Evolutionary conservation across 805 yeast genomes (phyloP).

Genomic region (Crinitomyces ghanaensis): DNA sequence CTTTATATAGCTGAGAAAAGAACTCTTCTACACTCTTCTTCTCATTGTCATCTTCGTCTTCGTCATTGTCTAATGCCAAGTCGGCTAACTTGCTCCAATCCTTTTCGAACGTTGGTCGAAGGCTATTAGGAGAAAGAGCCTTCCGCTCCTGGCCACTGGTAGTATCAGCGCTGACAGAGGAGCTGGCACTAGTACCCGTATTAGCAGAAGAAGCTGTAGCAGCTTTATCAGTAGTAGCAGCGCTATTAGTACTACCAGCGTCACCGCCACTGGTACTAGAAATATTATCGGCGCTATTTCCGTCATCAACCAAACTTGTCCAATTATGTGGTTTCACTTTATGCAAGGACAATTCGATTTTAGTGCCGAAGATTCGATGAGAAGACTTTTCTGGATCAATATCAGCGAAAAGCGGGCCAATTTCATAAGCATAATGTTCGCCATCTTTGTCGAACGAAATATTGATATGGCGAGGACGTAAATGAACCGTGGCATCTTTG

Average conservation of each 20-base stretch:
- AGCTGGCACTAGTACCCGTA: background rate
- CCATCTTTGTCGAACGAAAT: conserved; percentile 16
- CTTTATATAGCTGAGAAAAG: conserved; percentile 60
- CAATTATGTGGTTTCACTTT: conserved; percentile 30
- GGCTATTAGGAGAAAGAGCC: conserved; percentile 1
- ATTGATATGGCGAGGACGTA: conserved; percentile 16
- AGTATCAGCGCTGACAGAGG: background rate
- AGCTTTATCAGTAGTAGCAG: background rate
- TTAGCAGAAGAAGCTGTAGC: background rate
- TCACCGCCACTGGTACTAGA: background rate
- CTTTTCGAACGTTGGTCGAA: conserved; percentile 31
- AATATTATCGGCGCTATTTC: background rate
- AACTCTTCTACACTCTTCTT: conserved; percentile 51
- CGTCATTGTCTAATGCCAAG: conserved; percentile 15
- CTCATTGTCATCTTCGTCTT: conserved; percentile 34
- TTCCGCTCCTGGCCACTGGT: background rate
- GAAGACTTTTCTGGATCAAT: conserved; percentile 38
- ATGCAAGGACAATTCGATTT: conserved; percentile 54
- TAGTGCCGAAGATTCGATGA: conserved; percentile 52
- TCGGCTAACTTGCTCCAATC: conserved; percentile 59
- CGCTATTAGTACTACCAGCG: background rate
- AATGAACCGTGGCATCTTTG: conserved; percentile 34
- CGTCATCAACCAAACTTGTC: conserved; percentile 6
- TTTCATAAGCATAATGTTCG: conserved; percentile 45
- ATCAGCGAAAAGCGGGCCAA: conserved; percentile 38